Evolutionary conservation across 2,329 filamentous ascomycete genomes (phyloP).

Genomic region (Cladosporium sp.): DNA sequence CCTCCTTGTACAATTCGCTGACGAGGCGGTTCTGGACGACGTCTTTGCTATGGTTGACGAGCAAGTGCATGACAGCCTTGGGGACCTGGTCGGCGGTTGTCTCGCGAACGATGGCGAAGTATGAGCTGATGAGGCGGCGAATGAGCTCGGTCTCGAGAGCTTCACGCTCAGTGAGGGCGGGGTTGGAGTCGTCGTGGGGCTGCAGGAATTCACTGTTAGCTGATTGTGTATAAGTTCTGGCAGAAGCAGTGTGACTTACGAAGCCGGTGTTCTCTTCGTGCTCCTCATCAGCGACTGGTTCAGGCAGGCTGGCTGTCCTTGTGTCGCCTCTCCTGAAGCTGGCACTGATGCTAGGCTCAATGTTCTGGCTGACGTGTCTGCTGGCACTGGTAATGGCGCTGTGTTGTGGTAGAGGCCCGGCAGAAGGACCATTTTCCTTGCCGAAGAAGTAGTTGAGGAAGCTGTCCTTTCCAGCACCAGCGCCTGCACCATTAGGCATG

Average conservation of each 20-base stretch:
- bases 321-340: slow-evolving; percentile 72
- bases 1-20: slow-evolving; percentile 90
- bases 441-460: slow-evolving; percentile 99
- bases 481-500: slow-evolving; percentile 28
- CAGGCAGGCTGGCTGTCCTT: slow-evolving; percentile 42
- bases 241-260: slow-evolving; percentile 23
- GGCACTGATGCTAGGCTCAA: slow-evolving; percentile 79
- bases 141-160: slow-evolving; percentile 97
- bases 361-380: slow-evolving; percentile 75
- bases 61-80: slow-evolving; percentile 97
- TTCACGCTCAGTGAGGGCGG: slow-evolving; percentile 90
- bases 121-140: slow-evolving; percentile 91
- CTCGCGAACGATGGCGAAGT: slow-evolving; percentile 98
- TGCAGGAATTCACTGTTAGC: slow-evolving; percentile 10
- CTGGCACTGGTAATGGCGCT: slow-evolving; percentile 43
- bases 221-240: background rate
- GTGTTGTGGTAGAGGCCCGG: slow-evolving; percentile 37
- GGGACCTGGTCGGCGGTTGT: slow-evolving; percentile 98
- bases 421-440: slow-evolving; percentile 70
- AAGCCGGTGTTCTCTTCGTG: slow-evolving; percentile 29
- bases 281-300: slow-evolving; percentile 58
- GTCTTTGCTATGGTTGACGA: slow-evolving; percentile 98
- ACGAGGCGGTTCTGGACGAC: slow-evolving; percentile 96
- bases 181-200: slow-evolving; percentile 38
- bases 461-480: slow-evolving; percentile 74